Evolutionary conservation across 1,284 basidiomycete species (phyloP), one percentile per base, ranked within the genome.

Genomic region (Porodaedalea pini): DNA sequence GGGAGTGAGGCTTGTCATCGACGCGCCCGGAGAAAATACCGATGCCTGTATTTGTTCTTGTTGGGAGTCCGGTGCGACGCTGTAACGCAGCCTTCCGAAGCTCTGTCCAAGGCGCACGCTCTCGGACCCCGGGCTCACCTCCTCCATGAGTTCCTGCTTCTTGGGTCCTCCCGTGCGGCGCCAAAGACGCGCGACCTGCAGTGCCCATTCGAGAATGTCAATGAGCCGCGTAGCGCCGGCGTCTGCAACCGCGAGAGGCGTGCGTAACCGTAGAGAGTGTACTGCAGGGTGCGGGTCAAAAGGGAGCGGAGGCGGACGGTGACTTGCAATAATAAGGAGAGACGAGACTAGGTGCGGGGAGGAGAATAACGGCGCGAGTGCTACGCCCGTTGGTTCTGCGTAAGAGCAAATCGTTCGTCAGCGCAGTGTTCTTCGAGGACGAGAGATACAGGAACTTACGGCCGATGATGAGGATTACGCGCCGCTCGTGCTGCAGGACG

Each of bases 401-500:
- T 31, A 45, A 53, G 36, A 47, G 13, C 19, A 43, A 45, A 37
- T 15, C 19, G n/a, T n/a, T 23, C 3, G 25, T 27, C 2, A 27
- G 43, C 53, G 37, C 13, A 29, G 27, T 32, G 27, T 51, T 37
- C 21, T 15, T 27, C 23, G 25, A 31, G 7, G 11, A 34, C 8
- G 17, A 36, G 36, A 11, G 58, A 19, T 32, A 25, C 50, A 11
- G 3, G 27, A 15, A 65, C 74, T 51, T 40, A 80, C 76, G 74
- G 64, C 81, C 81, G 7, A 84, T 68, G 15, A 82, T 67, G 47
- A 83, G 74, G 25, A 83, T 67, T 53, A 79, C 76, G 60, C 77
- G 72, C 34, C 72, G 69, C 27, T 61, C 69, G 61, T 13, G 66
- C 60, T 1, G 68, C 56, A 7, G 67, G 58, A 13, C 60, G 59